Percentiles rank a stretch among this genome's conserved stretches.
phyloP scores from a whole-genome alignment of 2,329 filamentous ascomycete genomes.

The Sphaerulina populicola region DNA sequence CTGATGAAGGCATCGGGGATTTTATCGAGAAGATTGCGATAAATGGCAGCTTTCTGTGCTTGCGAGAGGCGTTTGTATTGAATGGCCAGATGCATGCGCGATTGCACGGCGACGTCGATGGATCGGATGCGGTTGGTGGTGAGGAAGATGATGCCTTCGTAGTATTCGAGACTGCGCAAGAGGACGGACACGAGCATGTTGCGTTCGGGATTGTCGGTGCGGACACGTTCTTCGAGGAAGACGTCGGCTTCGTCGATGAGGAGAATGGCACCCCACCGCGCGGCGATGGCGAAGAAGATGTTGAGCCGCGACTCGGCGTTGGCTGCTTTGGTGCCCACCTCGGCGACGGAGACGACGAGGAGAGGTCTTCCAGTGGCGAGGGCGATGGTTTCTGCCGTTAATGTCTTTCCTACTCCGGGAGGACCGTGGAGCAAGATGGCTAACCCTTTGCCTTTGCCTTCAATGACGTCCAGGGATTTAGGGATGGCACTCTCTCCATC shows the following conservation, averaged over 20 bases:
- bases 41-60: no score
- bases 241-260: conserved; percentile 79
- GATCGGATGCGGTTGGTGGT: conserved; percentile 33
- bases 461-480: conserved; percentile 22
- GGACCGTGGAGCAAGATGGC: conserved; percentile 34
- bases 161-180: conserved; percentile 35
- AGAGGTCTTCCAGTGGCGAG: conserved; percentile 37
- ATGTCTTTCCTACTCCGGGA: conserved; percentile 37
- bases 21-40: no score
- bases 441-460: conserved; percentile 36
- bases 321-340: conserved; percentile 40
- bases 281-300: conserved; percentile 67
- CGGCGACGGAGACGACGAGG: conserved; percentile 31
- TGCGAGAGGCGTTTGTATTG: no score
- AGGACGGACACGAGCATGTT: conserved; percentile 66
- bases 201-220: conserved; percentile 65
- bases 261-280: conserved; percentile 78
- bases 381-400: conserved; percentile 36
- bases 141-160: conserved; percentile 34
- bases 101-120: conserved; percentile 35
- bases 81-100: conserved; percentile 28
- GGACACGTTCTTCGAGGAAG: conserved; percentile 70
- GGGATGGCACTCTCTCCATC: no score
- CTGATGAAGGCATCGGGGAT: no score
- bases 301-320: conserved; percentile 33